phyloP scores from a whole-genome alignment of 1,284 basidiomycete species.

The Grifola frondosa region DNA sequence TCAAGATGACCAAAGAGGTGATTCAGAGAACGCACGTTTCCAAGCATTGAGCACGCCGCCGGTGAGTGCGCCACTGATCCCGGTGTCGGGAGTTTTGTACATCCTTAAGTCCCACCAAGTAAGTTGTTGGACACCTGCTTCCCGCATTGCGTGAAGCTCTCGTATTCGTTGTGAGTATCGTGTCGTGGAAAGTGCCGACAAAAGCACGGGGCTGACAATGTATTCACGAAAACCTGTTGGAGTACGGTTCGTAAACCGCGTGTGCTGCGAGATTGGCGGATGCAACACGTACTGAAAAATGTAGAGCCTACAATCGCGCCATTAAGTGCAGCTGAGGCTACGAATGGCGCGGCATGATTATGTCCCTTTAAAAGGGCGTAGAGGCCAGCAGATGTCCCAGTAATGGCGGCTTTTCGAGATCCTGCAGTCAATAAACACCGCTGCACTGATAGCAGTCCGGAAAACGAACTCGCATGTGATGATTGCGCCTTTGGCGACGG shows the following conservation, averaged over 20 bases:
- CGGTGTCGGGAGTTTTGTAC: constrained; percentile 60
- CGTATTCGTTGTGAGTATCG: constrained; percentile 40
- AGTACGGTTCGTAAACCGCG: background rate
- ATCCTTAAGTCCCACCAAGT: constrained; percentile 54
- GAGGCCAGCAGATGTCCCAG: constrained; percentile 52
- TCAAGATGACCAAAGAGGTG: constrained; percentile 1
- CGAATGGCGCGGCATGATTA: constrained; percentile 36
- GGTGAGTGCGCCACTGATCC: constrained; percentile 60
- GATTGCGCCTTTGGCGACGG: constrained; percentile 53
- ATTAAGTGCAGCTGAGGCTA: constrained; percentile 58
- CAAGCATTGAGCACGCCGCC: constrained; percentile 52
- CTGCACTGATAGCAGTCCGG: constrained; percentile 11
- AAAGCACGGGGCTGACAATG: constrained; percentile 54
- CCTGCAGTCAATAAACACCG: constrained; percentile 25
- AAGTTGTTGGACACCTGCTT: constrained; percentile 15
- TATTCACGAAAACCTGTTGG: constrained; percentile 65
- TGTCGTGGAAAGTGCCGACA: constrained; percentile 31
- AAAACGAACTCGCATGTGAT: constrained; percentile 77
- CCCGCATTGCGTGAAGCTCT: constrained; percentile 29
- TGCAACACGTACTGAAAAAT: constrained; percentile 64
- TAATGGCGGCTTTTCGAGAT: constrained; percentile 43
- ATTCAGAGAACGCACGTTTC: constrained; percentile 38
- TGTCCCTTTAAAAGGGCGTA: constrained; percentile 50
- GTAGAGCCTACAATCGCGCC: constrained; percentile 62
- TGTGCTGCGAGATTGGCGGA: background rate